Evolutionary conservation across 2,329 filamentous ascomycete species (phyloP).

Genomic region (Cercospora sp.): DNA sequence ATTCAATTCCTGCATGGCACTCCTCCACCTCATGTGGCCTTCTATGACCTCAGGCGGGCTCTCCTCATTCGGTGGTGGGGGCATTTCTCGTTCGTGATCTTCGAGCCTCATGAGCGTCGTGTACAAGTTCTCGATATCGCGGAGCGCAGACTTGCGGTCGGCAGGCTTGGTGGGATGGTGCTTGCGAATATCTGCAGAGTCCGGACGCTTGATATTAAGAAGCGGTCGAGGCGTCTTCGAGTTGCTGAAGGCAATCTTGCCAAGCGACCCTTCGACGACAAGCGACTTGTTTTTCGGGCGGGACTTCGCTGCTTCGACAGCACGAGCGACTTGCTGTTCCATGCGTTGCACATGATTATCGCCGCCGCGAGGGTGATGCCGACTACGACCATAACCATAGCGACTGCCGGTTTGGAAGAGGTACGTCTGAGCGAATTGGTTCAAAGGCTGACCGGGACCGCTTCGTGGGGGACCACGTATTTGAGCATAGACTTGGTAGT

Average conservation of each 20-base stretch:
- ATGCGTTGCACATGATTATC: slow-evolving; percentile 98
- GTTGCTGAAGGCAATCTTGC: slow-evolving; percentile 99
- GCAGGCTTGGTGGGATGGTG: slow-evolving; percentile 51
- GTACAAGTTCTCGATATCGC: slow-evolving; percentile 88
- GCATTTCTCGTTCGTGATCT: slow-evolving; percentile 82
- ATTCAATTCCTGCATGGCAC: slow-evolving; percentile 69
- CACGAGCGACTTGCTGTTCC: slow-evolving; percentile 97
- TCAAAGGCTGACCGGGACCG: slow-evolving; percentile 88
- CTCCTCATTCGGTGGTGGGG: slow-evolving; percentile 63
- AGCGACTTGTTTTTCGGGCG: slow-evolving; percentile 97
- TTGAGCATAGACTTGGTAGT: slow-evolving; percentile 95
- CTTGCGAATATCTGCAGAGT: slow-evolving; percentile 63
- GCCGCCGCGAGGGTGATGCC: slow-evolving; percentile 76
- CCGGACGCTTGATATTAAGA: slow-evolving; percentile 88
- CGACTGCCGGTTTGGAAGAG: slow-evolving; percentile 91
- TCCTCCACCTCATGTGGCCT: slow-evolving; percentile 76
- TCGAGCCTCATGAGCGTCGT: slow-evolving; percentile 88
- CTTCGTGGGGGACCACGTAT: slow-evolving; percentile 84
- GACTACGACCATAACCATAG: slow-evolving; percentile 62
- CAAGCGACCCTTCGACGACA: slow-evolving; percentile 91
- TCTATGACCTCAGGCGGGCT: slow-evolving; percentile 69
- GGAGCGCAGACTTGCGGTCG: slow-evolving; percentile 79
- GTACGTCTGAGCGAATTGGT: slow-evolving; percentile 97
- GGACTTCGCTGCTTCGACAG: slow-evolving; percentile 94
- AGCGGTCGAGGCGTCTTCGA: slow-evolving; percentile 94